These are phyloP conservation scores for Leccinum insolens DNA, from an alignment of 1,284 basidiomycete genomes.

Conservation along the genomic window DNA sequence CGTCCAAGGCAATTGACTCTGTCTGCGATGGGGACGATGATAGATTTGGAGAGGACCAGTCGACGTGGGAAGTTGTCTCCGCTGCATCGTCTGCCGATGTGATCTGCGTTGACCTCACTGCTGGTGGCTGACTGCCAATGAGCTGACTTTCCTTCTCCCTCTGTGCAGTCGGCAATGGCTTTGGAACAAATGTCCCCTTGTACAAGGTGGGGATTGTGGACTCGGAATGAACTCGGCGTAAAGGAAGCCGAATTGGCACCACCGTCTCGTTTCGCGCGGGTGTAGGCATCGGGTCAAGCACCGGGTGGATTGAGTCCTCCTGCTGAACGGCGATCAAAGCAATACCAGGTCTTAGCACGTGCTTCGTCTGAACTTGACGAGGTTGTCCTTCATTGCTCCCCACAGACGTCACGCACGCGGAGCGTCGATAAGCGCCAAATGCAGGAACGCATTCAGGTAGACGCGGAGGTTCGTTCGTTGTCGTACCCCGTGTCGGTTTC, in stretches of 20 bases:
- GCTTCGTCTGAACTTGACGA: not conserved
- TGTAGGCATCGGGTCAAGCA: not conserved
- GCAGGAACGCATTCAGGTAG: not conserved
- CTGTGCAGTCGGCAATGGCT: not conserved
- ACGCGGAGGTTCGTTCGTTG: not conserved
- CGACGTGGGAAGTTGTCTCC: not conserved
- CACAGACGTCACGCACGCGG: not conserved
- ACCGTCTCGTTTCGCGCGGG: not conserved
- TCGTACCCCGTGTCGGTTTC: not conserved
- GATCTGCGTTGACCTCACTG: not conserved
- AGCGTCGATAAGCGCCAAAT: not conserved
- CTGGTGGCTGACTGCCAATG: too few relatives aligned
- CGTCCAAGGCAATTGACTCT: conserved; percentile 2
- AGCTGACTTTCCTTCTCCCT: not conserved
- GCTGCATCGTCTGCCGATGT: not conserved
- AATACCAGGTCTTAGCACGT: not conserved
- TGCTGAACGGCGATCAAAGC: not conserved
- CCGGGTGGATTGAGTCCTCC: not conserved
- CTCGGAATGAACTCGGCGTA: not conserved
- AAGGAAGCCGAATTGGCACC: not conserved
- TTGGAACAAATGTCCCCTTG: not conserved
- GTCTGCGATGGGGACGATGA: conserved; percentile 11
- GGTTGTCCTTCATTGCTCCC: not conserved
- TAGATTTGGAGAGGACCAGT: not conserved
- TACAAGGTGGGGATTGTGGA: not conserved